Percentiles rank a stretch among this genome's conserved stretches.
These are phyloP conservation scores for Pyrus betulifolia DNA, from an alignment of 306 rosid species.

Conservation along the genomic window DNA sequence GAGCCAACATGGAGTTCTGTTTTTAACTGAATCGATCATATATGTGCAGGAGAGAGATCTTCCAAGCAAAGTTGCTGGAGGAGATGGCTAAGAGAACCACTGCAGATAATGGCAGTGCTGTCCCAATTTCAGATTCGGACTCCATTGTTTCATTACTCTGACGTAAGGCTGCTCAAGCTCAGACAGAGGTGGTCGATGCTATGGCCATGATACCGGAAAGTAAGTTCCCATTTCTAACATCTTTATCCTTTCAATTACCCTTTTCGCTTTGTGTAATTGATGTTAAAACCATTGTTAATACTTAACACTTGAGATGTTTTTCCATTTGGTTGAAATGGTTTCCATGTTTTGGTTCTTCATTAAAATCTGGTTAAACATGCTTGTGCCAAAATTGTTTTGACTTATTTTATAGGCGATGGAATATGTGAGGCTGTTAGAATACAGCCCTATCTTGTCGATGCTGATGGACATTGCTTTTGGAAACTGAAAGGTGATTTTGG, in stretches of 20 bases:
- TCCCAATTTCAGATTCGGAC: no score
- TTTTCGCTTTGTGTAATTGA: not conserved
- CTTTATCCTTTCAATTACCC: not conserved
- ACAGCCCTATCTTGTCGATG: conserved; percentile 25
- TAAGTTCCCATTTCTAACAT: conserved; percentile 22
- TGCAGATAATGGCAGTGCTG: conserved; percentile 20
- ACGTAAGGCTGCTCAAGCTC: conserved; percentile 45
- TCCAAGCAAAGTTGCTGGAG: conserved; percentile 34
- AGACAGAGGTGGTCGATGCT: conserved; percentile 38
- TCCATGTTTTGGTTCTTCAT: not conserved
- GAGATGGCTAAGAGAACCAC: conserved; percentile 34
- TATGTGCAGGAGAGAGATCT: conserved; percentile 30
- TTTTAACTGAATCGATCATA: not conserved
- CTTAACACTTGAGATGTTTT: not conserved
- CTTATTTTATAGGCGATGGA: conserved; percentile 15
- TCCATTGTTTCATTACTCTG: conserved; percentile 32
- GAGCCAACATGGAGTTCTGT: not conserved
- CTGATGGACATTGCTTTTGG: conserved; percentile 21
- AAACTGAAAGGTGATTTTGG: conserved; percentile 20
- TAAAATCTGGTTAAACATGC: not conserved
- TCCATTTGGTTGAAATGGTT: not conserved
- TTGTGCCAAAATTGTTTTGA: not conserved
- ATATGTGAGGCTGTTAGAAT: conserved; percentile 27
- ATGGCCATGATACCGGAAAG: conserved; percentile 31
- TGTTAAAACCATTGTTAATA: not conserved